Evolutionary conservation across 2,329 filamentous ascomycete species (phyloP).

Genomic region (Aspergillus fumigatiaffinis): DNA sequence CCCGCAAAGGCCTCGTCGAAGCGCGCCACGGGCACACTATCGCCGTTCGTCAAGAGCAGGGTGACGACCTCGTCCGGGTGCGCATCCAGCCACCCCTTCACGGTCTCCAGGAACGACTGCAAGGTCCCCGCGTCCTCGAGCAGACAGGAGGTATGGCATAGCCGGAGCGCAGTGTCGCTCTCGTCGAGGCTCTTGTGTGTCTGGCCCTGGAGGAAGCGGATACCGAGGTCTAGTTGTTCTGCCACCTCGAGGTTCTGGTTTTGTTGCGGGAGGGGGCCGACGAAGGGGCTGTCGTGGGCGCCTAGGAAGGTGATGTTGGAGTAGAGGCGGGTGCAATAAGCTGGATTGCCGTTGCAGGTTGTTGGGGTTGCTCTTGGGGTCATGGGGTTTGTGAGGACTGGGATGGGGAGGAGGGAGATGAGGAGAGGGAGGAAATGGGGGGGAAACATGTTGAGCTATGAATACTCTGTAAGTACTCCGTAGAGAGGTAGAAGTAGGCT

Average conservation of each 20-base stretch:
- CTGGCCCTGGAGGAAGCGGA: constrained; percentile 63
- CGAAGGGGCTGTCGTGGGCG: constrained; percentile 63
- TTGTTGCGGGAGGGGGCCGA: constrained; percentile 51
- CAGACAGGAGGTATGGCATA: constrained; percentile 63
- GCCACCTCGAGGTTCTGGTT: constrained; percentile 60
- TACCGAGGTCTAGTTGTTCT: constrained; percentile 57
- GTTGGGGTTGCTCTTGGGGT: constrained; percentile 1
- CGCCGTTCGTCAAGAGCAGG: constrained; percentile 60
- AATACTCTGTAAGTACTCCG: background rate
- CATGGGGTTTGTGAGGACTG: constrained; percentile 7
- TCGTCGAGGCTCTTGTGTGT: constrained; percentile 51
- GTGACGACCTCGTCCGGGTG: constrained; percentile 61
- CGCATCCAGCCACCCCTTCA: constrained; percentile 58
- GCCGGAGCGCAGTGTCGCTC: constrained; percentile 46
- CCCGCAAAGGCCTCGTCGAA: constrained; percentile 33
- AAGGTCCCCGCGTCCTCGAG: constrained; percentile 58
- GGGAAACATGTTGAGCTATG: background rate
- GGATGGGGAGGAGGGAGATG: constrained; percentile 1
- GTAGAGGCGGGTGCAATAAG: constrained; percentile 56
- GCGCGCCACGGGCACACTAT: constrained; percentile 34
- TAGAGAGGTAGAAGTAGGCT: background rate
- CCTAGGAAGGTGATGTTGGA: constrained; percentile 60
- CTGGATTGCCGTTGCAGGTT: constrained; percentile 56
- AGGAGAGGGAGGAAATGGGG: constrained; percentile 3
- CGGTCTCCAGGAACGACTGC: constrained; percentile 50